A percentile compares a stretch with the other conserved stretches of the same genome.
Evolutionary conservation across 345 rosid species (phyloP).

Genomic region (Eutrema yunnanense): DNA sequence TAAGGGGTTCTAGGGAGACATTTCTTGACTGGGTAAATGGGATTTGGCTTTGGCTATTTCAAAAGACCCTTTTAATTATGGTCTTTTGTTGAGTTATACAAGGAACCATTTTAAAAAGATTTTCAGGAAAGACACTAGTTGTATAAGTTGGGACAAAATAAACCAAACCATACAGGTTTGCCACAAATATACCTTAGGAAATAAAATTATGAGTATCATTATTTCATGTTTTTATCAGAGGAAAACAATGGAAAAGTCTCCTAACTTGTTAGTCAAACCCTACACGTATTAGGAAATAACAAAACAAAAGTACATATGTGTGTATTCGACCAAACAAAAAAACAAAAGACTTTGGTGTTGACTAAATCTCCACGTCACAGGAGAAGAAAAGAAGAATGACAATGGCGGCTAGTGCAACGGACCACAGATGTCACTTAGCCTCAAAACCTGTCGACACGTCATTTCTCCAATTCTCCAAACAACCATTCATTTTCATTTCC

Average conservation of each 20-base stretch:
- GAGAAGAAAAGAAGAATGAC: background rate
- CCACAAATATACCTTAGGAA: background rate
- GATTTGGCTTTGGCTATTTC: background rate
- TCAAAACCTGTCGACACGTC: slow-evolving; percentile 14
- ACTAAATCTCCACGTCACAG: slow-evolving; percentile 27
- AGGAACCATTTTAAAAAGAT: slow-evolving; percentile 2
- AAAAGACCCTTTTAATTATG: slow-evolving; percentile 7
- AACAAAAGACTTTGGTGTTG: slow-evolving; percentile 6
- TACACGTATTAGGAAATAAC: background rate
- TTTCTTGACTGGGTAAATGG: background rate
- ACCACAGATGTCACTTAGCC: slow-evolving; percentile 18
- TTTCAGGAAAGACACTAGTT: slow-evolving; percentile 1
- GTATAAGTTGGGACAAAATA: background rate
- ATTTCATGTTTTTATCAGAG: too few relatives aligned
- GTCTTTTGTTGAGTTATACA: background rate
- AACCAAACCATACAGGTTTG: background rate
- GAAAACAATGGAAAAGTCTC: too few relatives aligned
- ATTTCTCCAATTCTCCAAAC: background rate
- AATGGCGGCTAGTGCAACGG: background rate
- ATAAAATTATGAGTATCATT: too few relatives aligned
- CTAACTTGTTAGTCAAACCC: too few relatives aligned
- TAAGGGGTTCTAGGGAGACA: background rate
- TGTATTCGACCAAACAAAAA: background rate
- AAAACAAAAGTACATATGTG: background rate
- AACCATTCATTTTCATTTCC: slow-evolving; percentile 18